phyloP scores from a whole-genome alignment of 768 basidiomycete genomes.

The Termitomyces bulborhizus region DNA sequence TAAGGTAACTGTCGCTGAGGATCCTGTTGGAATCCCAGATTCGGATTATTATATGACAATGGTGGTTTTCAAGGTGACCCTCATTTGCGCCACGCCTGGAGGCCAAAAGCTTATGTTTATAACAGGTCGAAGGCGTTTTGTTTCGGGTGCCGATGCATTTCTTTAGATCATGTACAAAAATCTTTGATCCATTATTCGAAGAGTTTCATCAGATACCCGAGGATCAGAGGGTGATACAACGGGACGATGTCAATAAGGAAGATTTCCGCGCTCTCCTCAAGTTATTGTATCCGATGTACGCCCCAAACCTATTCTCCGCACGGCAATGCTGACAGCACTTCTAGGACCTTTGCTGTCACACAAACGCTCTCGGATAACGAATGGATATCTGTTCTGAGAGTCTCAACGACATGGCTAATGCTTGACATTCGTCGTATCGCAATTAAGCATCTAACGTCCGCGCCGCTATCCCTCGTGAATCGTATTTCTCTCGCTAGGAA shows the following conservation, averaged over 20 bases:
- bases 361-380: conserved; percentile 4
- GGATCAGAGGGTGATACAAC: neutral
- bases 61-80: conserved; percentile 3
- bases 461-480: conserved; percentile 1
- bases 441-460: conserved; percentile 6
- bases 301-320: neutral
- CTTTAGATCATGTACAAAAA: conserved; percentile 5
- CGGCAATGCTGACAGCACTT: neutral
- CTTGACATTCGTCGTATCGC: conserved; percentile 10
- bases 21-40: neutral
- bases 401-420: conserved; percentile 12
- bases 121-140: conserved; percentile 6
- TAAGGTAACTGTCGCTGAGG: neutral
- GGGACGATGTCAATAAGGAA: conserved; percentile 3
- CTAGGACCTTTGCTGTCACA: conserved; percentile 1
- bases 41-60: conserved; percentile 5
- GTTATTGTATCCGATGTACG: conserved; percentile 11
- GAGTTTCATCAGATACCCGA: neutral
- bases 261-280: conserved; percentile 11
- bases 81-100: neutral
- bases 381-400: conserved; percentile 10
- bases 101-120: neutral
- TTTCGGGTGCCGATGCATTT: conserved; percentile 7
- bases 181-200: conserved; percentile 1
- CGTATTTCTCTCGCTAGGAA: conserved; percentile 4